These are phyloP conservation scores for Trapa bicornis DNA, from an alignment of 345 rosid species.

Conservation along the genomic window DNA sequence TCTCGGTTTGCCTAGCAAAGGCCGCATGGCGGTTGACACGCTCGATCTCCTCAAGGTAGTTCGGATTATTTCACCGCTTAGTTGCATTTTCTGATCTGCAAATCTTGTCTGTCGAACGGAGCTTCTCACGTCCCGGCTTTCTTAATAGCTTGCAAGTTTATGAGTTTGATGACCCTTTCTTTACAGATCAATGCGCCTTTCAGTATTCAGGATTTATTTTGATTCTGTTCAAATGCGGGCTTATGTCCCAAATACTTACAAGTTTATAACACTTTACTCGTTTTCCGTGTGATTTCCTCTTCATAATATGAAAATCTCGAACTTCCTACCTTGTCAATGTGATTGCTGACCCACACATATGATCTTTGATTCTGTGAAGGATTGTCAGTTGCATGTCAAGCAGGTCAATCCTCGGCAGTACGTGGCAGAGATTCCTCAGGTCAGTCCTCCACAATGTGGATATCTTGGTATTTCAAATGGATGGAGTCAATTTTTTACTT, in stretches of 20 bases:
- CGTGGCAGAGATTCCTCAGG: constrained; percentile 91
- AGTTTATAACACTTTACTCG: background rate
- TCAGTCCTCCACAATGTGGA: constrained; percentile 6
- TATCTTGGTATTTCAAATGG: background rate
- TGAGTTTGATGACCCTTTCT: background rate
- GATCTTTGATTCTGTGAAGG: constrained; percentile 22
- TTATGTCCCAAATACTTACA: background rate
- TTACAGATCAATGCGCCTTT: background rate
- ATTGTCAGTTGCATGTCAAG: constrained; percentile 72
- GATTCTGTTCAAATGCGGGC: background rate
- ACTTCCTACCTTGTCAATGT: background rate
- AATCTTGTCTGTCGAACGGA: background rate
- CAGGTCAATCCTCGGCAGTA: constrained; percentile 94
- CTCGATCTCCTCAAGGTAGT: constrained; percentile 73
- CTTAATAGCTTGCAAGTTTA: no score
- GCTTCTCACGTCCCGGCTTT: no score
- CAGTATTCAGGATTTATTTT: background rate
- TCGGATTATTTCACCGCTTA: background rate
- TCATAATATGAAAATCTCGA: background rate
- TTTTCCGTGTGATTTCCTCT: background rate
- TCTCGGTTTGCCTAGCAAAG: constrained; percentile 92
- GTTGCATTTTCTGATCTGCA: no score
- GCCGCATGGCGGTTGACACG: constrained; percentile 85
- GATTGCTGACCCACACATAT: constrained; percentile 10
- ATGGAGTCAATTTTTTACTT: background rate